A percentile compares a stretch with the other conserved stretches of the same genome.
These are phyloP conservation scores for Talaromyces sp. DNA, from an alignment of 2,329 filamentous ascomycete species.

Conservation along the genomic window DNA sequence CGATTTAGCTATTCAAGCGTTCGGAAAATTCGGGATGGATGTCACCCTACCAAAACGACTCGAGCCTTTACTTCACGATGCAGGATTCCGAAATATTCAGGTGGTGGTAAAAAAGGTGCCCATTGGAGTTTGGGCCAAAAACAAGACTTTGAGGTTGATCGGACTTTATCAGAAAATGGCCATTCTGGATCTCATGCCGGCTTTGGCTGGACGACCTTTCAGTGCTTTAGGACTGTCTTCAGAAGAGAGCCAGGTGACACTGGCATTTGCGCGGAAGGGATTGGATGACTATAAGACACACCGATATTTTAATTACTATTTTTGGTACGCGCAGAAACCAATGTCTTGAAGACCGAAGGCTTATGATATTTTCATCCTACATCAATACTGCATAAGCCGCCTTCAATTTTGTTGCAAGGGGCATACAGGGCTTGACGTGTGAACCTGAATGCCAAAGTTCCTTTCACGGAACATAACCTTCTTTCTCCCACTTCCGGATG, in stretches of 20 bases:
- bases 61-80: background rate
- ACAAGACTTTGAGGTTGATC: slow-evolving; percentile 15
- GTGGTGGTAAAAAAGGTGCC: slow-evolving; percentile 10
- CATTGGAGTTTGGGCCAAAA: slow-evolving; percentile 14
- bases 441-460: background rate
- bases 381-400: background rate
- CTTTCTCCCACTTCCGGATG: background rate
- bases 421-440: background rate
- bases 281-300: slow-evolving; percentile 10
- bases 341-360: background rate
- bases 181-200: slow-evolving; percentile 11
- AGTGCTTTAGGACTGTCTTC: slow-evolving; percentile 5
- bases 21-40: slow-evolving; percentile 16
- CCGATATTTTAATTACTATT: slow-evolving; percentile 15
- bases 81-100: slow-evolving; percentile 12
- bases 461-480: background rate
- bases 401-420: background rate
- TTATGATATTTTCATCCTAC: background rate
- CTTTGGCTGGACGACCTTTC: slow-evolving; percentile 8
- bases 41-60: slow-evolving; percentile 13
- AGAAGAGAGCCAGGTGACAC: slow-evolving; percentile 9
- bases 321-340: slow-evolving; percentile 16
- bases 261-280: slow-evolving; percentile 10
- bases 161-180: slow-evolving; percentile 15
- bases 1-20: slow-evolving; percentile 2